These are phyloP conservation scores for Dicorynia guianensis DNA, from an alignment of 306 rosid genomes.

Conservation along the genomic window DNA sequence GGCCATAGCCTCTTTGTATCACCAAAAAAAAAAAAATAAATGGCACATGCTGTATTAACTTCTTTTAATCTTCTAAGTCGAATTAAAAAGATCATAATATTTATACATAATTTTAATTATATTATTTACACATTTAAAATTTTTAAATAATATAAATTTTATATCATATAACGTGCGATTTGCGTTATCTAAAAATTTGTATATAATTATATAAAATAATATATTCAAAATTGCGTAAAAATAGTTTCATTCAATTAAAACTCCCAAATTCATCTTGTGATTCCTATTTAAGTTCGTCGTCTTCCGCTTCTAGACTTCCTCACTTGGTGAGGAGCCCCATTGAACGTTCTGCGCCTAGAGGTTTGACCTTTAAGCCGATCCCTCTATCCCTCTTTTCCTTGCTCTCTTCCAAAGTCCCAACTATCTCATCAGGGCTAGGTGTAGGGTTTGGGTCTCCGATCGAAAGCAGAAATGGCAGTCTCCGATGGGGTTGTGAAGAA, in stretches of 20 bases:
- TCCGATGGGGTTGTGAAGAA: slow-evolving; percentile 83
- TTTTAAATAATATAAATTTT: too few species aligned
- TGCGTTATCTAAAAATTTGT: too few species aligned
- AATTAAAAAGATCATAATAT: too few species aligned
- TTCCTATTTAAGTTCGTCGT: background rate
- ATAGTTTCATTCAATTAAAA: too few species aligned
- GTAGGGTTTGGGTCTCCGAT: slow-evolving; percentile 43
- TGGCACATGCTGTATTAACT: background rate
- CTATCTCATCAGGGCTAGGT: slow-evolving; percentile 11
- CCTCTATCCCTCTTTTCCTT: background rate
- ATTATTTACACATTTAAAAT: too few species aligned
- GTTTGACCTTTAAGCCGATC: slow-evolving; percentile 13
- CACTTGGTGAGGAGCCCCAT: background rate
- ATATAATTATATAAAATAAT: too few species aligned
- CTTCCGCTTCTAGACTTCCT: background rate
- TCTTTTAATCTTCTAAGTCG: too few species aligned
- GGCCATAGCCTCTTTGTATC: too few species aligned
- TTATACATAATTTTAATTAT: too few species aligned
- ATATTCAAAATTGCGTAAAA: too few species aligned
- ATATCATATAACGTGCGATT: too few species aligned
- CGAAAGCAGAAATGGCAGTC: slow-evolving; percentile 60
- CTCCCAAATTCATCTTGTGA: background rate
- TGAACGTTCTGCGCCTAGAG: background rate
- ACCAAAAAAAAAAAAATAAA: too few species aligned
- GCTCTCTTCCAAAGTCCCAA: slow-evolving; percentile 18